Conservation (phyloP, 2,329 filamentous ascomycete genomes). For the Penicillium sp. region DNA sequence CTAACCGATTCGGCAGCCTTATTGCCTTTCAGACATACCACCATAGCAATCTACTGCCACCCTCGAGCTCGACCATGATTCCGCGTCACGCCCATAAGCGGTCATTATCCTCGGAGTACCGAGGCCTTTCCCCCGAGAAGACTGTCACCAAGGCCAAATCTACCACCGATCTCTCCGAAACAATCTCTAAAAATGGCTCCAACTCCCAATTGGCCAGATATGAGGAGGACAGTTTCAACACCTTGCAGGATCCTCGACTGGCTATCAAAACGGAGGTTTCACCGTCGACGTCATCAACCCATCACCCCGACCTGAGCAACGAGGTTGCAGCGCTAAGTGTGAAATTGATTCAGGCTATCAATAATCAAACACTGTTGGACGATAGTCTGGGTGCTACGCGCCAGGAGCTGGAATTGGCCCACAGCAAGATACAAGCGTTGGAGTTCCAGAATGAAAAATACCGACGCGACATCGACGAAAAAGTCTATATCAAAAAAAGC, state of each 20-base stretch:
- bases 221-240: slow-evolving; percentile 45
- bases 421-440: slow-evolving; percentile 65
- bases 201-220: slow-evolving; percentile 25
- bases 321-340: slow-evolving; percentile 91
- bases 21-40: slow-evolving; percentile 41
- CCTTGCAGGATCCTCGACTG: slow-evolving; percentile 47
- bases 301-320: slow-evolving; percentile 62
- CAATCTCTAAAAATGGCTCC: slow-evolving; percentile 26
- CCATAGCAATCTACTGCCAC: slow-evolving; percentile 34
- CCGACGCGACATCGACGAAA: slow-evolving; percentile 67
- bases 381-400: slow-evolving; percentile 80
- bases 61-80: slow-evolving; percentile 38
- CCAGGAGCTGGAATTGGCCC: slow-evolving; percentile 76
- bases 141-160: slow-evolving; percentile 47
- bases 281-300: slow-evolving; percentile 35
- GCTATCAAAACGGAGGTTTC: slow-evolving; percentile 37
- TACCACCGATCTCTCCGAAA: slow-evolving; percentile 41
- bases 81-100: slow-evolving; percentile 38
- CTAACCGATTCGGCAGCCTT: slow-evolving; percentile 30
- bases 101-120: slow-evolving; percentile 37
- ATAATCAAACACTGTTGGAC: slow-evolving; percentile 89
- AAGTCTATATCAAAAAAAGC: slow-evolving; percentile 73
- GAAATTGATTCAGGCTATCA: slow-evolving; percentile 96
- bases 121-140: slow-evolving; percentile 35
- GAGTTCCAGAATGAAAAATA: slow-evolving; percentile 70